Conservation (phyloP, 2,329 filamentous ascomycete species). For the Botryotinia calthae region DNA sequence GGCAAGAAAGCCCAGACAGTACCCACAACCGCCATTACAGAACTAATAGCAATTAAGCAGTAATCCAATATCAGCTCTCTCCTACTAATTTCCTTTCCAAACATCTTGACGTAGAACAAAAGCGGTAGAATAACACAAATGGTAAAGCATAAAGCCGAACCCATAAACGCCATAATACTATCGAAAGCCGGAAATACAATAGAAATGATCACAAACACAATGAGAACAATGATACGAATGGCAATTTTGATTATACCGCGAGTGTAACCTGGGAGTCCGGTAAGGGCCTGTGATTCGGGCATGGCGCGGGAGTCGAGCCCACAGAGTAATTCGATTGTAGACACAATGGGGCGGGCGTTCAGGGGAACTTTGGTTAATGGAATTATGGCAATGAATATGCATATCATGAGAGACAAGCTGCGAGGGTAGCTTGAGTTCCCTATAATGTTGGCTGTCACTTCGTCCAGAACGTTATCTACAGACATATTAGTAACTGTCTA, state of each 20-base stretch:
- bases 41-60: constrained; percentile 66
- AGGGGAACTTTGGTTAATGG: constrained; percentile 94
- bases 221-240: constrained; percentile 63
- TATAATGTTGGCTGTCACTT: constrained; percentile 89
- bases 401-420: constrained; percentile 72
- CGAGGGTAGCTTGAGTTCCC: constrained; percentile 70
- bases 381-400: constrained; percentile 85
- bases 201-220: constrained; percentile 74
- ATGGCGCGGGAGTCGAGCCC: constrained; percentile 54
- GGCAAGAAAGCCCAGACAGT: constrained; percentile 89
- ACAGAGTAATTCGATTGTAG: constrained; percentile 76
- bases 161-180: constrained; percentile 73
- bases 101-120: constrained; percentile 87
- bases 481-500: neutral
- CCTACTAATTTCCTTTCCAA: constrained; percentile 65
- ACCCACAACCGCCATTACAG: constrained; percentile 68
- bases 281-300: constrained; percentile 46
- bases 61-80: constrained; percentile 66
- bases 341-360: constrained; percentile 83
- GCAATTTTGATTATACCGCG: constrained; percentile 57
- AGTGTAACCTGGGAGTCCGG: constrained; percentile 56
- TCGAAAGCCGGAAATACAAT: constrained; percentile 68
- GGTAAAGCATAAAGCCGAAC: constrained; percentile 85
- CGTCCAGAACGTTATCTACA: constrained; percentile 62
- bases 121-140: constrained; percentile 92